These are phyloP conservation scores for Albizia julibrissin DNA, from an alignment of 306 rosid genomes.

Conservation along the genomic window DNA sequence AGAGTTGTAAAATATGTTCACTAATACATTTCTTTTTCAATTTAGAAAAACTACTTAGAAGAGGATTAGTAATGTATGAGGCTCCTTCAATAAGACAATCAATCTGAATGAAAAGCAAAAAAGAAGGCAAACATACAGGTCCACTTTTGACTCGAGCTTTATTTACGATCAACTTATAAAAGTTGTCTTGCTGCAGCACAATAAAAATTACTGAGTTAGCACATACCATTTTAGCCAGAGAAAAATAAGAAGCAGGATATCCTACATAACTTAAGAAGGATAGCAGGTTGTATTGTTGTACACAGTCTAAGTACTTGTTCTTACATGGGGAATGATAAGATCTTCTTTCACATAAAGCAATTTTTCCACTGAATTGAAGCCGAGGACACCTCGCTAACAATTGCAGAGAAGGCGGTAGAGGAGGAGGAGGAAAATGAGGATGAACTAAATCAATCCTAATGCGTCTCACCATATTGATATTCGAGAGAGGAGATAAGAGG, in stretches of 20 bases:
- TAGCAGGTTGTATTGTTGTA: not conserved
- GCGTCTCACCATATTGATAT: too few species aligned
- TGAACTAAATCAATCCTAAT: too few species aligned
- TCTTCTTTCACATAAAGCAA: constrained; percentile 96
- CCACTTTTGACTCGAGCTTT: constrained; percentile 98
- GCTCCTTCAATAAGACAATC: constrained; percentile 7
- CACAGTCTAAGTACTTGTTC: constrained; percentile 7
- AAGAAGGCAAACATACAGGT: constrained; percentile 58
- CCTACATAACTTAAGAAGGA: not conserved
- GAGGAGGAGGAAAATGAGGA: too few species aligned
- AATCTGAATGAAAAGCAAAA: constrained; percentile 10
- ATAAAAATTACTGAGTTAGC: constrained; percentile 37
- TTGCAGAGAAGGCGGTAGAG: too few species aligned
- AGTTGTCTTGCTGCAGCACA: constrained; percentile 86
- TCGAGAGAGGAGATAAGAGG: too few species aligned
- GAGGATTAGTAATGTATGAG: not conserved
- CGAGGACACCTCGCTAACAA: too few species aligned
- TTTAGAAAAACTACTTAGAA: constrained; percentile 11
- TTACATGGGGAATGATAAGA: constrained; percentile 94
- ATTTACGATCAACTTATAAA: constrained; percentile 87
- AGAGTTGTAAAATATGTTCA: not conserved
- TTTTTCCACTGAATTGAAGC: constrained; percentile 97
- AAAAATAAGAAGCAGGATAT: not conserved
- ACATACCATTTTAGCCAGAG: not conserved
- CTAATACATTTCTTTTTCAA: not conserved